These are phyloP conservation scores for Penicillium pancosmium DNA, from an alignment of 495 filamentous ascomycete species.

Conservation along the genomic window DNA sequence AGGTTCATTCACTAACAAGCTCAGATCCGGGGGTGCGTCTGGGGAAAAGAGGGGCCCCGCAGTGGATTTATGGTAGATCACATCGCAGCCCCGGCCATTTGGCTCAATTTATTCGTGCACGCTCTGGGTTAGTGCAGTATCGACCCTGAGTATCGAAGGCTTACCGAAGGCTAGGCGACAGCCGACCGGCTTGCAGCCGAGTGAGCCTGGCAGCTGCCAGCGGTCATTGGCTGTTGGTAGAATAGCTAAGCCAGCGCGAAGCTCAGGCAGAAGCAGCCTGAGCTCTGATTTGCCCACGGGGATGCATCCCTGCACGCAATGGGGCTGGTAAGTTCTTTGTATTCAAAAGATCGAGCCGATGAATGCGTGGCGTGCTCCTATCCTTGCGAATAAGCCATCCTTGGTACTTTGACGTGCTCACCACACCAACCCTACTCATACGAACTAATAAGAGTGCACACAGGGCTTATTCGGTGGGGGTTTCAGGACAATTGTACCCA, in stretches of 20 bases:
- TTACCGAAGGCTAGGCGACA: slow-evolving; percentile 14
- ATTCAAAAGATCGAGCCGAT: not conserved
- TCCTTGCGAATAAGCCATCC: not conserved
- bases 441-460: too few relatives aligned
- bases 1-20: not conserved
- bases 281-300: slow-evolving; percentile 5
- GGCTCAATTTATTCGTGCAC: not conserved
- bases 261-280: slow-evolving; percentile 1
- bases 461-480: too few relatives aligned
- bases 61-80: slow-evolving; percentile 6
- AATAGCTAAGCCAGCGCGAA: slow-evolving; percentile 8
- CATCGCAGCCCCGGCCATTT: too few relatives aligned
- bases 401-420: not conserved
- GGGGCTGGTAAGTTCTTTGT: not conserved
- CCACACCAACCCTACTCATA: too few relatives aligned
- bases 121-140: not conserved
- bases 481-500: too few relatives aligned
- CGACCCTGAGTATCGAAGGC: not conserved
- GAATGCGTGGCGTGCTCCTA: not conserved
- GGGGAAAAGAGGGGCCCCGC: not conserved
- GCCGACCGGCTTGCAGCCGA: slow-evolving; percentile 23
- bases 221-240: slow-evolving; percentile 6
- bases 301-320: slow-evolving; percentile 2
- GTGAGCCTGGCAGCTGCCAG: not conserved
- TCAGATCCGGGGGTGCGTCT: not conserved